Percentiles rank a stretch among this genome's conserved stretches.
phyloP scores from a whole-genome alignment of 805 yeast genomes.

The Metschnikowia bowlesiae region DNA sequence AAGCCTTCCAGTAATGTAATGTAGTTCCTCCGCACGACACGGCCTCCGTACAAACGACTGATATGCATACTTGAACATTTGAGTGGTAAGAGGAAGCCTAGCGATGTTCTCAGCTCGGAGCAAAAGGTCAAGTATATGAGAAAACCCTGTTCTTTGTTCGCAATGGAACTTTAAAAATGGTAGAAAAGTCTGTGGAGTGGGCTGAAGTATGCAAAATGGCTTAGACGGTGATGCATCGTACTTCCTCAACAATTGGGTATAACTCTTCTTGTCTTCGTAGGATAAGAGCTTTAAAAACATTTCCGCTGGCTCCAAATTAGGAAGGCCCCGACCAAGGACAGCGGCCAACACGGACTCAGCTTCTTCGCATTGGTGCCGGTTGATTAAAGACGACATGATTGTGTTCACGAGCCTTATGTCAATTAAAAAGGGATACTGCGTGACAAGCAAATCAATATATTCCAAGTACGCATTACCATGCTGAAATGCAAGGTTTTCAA shows the following conservation, averaged over 20 bases:
- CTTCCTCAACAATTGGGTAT: slow-evolving; percentile 13
- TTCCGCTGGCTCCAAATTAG: slow-evolving; percentile 9
- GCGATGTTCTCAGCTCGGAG: slow-evolving; percentile 18
- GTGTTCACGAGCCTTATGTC: slow-evolving; percentile 20
- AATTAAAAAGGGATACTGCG: slow-evolving; percentile 3
- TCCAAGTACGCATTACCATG: neutral
- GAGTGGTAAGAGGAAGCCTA: slow-evolving; percentile 30
- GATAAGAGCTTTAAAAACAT: slow-evolving; percentile 20
- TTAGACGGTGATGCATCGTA: slow-evolving; percentile 16
- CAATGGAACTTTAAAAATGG: slow-evolving; percentile 19
- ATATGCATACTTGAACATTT: slow-evolving; percentile 23
- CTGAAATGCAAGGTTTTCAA: slow-evolving; percentile 11
- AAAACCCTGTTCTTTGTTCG: slow-evolving; percentile 8
- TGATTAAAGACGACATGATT: slow-evolving; percentile 16
- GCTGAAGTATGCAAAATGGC: slow-evolving; percentile 15
- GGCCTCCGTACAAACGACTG: slow-evolving; percentile 9
- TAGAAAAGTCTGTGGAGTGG: slow-evolving; percentile 25
- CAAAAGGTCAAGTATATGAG: slow-evolving; percentile 13
- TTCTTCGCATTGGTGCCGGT: slow-evolving; percentile 4
- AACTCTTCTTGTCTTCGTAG: slow-evolving; percentile 18
- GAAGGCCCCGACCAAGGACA: neutral
- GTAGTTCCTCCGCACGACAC: slow-evolving; percentile 6
- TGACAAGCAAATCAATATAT: slow-evolving; percentile 1
- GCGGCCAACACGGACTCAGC: slow-evolving; percentile 13
- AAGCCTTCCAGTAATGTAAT: slow-evolving; percentile 8